phyloP scores from a whole-genome alignment of 768 basidiomycete genomes.

The Russula virescens region DNA sequence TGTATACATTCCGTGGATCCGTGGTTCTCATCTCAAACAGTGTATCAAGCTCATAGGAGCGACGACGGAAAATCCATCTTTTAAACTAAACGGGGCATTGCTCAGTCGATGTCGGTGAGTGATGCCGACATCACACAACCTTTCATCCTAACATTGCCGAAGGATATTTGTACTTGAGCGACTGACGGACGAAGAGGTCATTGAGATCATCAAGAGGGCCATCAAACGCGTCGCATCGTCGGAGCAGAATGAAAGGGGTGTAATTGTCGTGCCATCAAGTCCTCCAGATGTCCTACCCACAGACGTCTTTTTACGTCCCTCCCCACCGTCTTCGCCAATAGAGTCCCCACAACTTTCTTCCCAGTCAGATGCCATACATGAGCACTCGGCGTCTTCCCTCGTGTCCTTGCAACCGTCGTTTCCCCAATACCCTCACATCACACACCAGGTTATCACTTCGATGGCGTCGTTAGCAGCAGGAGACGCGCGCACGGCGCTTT shows the following conservation, averaged over 20 bases:
- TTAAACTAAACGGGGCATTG: conserved; percentile 70
- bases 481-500: conserved; percentile 76
- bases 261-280: not conserved
- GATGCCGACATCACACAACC: not conserved
- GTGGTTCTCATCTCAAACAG: not conserved
- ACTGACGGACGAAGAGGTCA: conserved; percentile 59
- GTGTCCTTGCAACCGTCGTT: conserved; percentile 7
- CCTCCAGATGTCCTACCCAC: not conserved
- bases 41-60: conserved; percentile 62
- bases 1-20: conserved; percentile 7
- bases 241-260: not conserved
- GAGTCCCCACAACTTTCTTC: conserved; percentile 17
- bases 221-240: conserved; percentile 31
- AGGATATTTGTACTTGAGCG: conserved; percentile 74
- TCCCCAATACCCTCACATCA: conserved; percentile 38
- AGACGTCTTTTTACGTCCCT: not conserved
- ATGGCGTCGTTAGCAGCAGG: conserved; percentile 55
- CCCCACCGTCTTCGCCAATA: conserved; percentile 10
- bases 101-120: conserved; percentile 73
- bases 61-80: conserved; percentile 87
- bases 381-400: not conserved
- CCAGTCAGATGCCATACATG: conserved; percentile 14
- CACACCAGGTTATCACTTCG: conserved; percentile 41
- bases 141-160: not conserved
- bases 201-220: conserved; percentile 53